A percentile compares a stretch with the other conserved stretches of the same genome.
phyloP scores from a whole-genome alignment of 805 yeast species.

The Clavispora asparagi region DNA sequence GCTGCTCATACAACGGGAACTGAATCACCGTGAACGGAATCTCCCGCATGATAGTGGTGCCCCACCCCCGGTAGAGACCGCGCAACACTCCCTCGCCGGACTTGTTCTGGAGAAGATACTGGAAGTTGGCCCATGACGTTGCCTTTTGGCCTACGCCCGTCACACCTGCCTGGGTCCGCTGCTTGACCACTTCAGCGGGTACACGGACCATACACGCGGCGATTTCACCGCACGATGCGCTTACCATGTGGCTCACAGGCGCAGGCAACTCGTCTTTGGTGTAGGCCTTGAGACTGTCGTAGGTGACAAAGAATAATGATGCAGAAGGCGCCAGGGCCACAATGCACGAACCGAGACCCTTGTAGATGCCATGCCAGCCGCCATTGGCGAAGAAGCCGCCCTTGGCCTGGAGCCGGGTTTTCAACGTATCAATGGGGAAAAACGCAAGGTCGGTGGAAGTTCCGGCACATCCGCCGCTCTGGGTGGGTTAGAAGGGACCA shows the following conservation, averaged over 20 bases:
- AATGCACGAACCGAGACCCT: conserved; percentile 89
- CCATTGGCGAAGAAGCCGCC: conserved; percentile 94
- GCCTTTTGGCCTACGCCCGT: conserved; percentile 27
- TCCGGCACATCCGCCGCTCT: conserved; percentile 94
- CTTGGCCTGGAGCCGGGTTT: conserved; percentile 90
- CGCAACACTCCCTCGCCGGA: conserved; percentile 72
- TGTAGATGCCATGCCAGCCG: conserved; percentile 85
- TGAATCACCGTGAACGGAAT: conserved; percentile 96
- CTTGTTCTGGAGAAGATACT: conserved; percentile 52
- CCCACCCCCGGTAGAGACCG: conserved; percentile 92
- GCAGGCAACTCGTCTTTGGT: conserved; percentile 27
- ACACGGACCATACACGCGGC: conserved; percentile 93
- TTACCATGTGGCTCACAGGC: conserved; percentile 66
- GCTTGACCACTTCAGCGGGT: conserved; percentile 95
- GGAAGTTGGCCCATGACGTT: conserved; percentile 69
- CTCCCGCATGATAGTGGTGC: conserved; percentile 87
- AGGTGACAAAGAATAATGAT: conserved; percentile 55
- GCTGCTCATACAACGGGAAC: conserved; percentile 85
- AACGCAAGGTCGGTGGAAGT: conserved; percentile 91
- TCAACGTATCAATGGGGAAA: conserved; percentile 93
- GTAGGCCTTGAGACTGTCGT: conserved; percentile 63
- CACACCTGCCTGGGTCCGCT: conserved; percentile 68
- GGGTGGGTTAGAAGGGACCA: conserved; percentile 9
- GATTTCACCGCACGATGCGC: conserved; percentile 87
- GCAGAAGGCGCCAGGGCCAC: conserved; percentile 88